These are phyloP conservation scores for Beauveria bassiana DNA, from an alignment of 2,329 filamentous ascomycete species.

Conservation along the genomic window DNA sequence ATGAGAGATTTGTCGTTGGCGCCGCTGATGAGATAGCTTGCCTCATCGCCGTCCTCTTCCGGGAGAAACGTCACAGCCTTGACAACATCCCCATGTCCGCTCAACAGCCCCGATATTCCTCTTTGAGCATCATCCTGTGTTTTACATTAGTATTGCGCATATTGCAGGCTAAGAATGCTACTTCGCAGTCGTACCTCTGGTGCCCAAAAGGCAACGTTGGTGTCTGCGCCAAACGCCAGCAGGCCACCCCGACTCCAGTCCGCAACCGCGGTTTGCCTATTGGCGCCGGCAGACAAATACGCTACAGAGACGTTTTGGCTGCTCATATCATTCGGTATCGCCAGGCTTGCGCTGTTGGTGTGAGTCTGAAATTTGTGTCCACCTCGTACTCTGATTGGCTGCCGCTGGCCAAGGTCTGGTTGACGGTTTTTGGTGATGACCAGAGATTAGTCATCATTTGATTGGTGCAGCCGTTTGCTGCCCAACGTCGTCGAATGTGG, in stretches of 20 bases:
- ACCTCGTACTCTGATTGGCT: conserved; percentile 30
- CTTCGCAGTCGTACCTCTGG: conserved; percentile 52
- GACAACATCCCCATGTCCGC: conserved; percentile 70
- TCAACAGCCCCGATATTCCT: conserved; percentile 61
- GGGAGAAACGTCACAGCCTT: conserved; percentile 77
- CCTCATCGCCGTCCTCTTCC: conserved; percentile 32
- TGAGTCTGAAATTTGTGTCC: conserved; percentile 29
- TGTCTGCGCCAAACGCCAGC: conserved; percentile 82
- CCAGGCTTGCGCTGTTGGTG: conserved; percentile 12
- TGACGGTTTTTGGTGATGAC: neutral
- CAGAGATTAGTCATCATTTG: conserved; percentile 2
- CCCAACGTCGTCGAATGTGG: neutral
- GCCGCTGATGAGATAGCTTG: conserved; percentile 64
- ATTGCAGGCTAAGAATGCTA: no score
- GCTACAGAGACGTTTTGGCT: conserved; percentile 29
- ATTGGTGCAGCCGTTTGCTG: neutral
- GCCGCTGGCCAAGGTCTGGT: neutral
- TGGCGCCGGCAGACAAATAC: conserved; percentile 73
- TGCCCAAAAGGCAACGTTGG: conserved; percentile 83
- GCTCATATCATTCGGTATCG: conserved; percentile 20
- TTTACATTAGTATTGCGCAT: neutral
- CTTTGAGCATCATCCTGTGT: conserved; percentile 28
- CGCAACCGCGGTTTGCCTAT: conserved; percentile 79
- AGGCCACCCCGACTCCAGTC: conserved; percentile 74
- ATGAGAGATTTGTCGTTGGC: conserved; percentile 72